Conservation (phyloP, 495 filamentous ascomycete species). For the Pseudotulostoma volvatum region DNA sequence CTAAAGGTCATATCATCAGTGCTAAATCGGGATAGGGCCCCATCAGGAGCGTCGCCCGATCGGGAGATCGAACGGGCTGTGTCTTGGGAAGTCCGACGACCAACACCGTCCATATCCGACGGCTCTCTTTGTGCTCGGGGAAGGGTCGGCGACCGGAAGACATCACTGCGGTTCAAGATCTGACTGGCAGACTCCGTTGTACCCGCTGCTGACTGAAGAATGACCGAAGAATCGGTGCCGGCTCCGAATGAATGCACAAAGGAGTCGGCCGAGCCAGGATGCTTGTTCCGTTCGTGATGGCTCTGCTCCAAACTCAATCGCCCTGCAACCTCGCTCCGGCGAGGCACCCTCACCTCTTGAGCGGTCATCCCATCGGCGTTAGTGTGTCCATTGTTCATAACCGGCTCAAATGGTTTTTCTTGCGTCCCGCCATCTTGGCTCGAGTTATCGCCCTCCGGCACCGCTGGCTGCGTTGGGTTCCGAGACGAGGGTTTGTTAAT, state of each 20-base stretch:
- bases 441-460: constrained; percentile 17
- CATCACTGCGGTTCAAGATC: constrained; percentile 71
- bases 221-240: constrained; percentile 50
- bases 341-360: constrained; percentile 1
- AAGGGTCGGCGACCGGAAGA: constrained; percentile 77
- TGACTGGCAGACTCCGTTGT: constrained; percentile 71
- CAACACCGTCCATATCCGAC: not conserved
- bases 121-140: constrained; percentile 16
- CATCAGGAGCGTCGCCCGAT: constrained; percentile 1
- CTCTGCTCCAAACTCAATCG: constrained; percentile 26
- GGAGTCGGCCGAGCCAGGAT: constrained; percentile 57
- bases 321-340: constrained; percentile 42
- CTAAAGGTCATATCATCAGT: too few relatives aligned
- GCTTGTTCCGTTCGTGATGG: constrained; percentile 27
- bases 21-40: not conserved
- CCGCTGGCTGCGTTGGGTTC: constrained; percentile 27
- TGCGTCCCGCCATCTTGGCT: constrained; percentile 10
- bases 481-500: too few relatives aligned
- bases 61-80: constrained; percentile 19
- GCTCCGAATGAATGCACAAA: constrained; percentile 55
- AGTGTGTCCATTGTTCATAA: constrained; percentile 6
- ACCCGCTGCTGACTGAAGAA: constrained; percentile 58
- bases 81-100: constrained; percentile 26
- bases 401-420: constrained; percentile 6
- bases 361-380: not conserved